Percentiles rank a stretch among this genome's conserved stretches.
Conservation (phyloP, 345 rosid genomes). For the Camelina neglecta region DNA sequence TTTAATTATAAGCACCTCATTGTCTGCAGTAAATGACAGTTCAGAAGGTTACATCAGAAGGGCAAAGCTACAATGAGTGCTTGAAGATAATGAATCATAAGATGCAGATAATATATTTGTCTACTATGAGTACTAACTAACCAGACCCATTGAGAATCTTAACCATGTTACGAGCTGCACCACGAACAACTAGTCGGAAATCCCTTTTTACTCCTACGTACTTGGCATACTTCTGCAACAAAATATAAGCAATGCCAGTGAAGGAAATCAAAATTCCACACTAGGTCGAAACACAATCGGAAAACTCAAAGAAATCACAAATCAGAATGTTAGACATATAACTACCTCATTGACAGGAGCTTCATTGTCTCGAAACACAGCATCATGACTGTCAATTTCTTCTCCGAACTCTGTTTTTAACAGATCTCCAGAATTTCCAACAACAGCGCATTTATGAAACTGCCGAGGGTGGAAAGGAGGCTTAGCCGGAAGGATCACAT, state of each 20-base stretch:
- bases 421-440: conserved; percentile 96
- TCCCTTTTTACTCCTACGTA: conserved; percentile 92
- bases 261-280: conserved; percentile 1
- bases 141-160: conserved; percentile 80
- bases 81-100: conserved; percentile 10
- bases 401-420: conserved; percentile 81
- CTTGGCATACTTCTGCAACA: conserved; percentile 78
- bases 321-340: conserved; percentile 11
- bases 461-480: conserved; percentile 91
- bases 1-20: conserved; percentile 92
- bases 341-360: conserved; percentile 92
- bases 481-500: conserved; percentile 77
- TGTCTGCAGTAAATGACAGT: conserved; percentile 61
- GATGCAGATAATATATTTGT: conserved; percentile 5
- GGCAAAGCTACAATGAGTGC: conserved; percentile 16
- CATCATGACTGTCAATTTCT: conserved; percentile 95
- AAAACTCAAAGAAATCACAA: conserved; percentile 10
- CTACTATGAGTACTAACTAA: conserved; percentile 50
- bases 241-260: conserved; percentile 35
- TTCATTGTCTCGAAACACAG: conserved; percentile 91
- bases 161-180: conserved; percentile 96
- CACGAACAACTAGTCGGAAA: conserved; percentile 93
- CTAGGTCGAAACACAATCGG: not conserved
- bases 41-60: conserved; percentile 31
- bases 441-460: conserved; percentile 84